Evolutionary conservation across 805 yeast genomes (phyloP), one percentile per base, ranked within the genome.

Genomic region (Aciculoconidium aculeatum): DNA sequence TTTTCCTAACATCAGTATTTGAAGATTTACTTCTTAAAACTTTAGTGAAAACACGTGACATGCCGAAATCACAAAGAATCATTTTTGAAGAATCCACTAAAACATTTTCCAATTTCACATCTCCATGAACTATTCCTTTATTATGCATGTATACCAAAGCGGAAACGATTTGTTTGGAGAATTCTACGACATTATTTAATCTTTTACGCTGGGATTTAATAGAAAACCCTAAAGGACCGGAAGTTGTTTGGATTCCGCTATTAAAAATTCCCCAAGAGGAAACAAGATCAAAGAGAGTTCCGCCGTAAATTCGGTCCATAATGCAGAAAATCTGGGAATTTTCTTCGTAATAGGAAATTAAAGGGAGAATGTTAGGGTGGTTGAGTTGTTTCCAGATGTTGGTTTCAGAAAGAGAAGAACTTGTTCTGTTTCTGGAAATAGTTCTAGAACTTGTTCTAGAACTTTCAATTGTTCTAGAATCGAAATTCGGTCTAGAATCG

Each of bases 1-100:
- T 68, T 28, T 46, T 48, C 25, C 69, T 45, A 4, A 43, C 26
- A 17, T 55, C 51, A 6, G 61, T 46, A 25, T 46, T 47, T 9
- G 61, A 54, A 12, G 65, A 58, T 31, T 50, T 53, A 16, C 63
- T 55, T 37, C 67, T 44, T 37, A 49, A 8, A 18, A 18, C 21
- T 18, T 8, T 8, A 15, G 35, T 45, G 35, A 50, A 64, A 6
- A 53, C 50, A 15, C 64, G 44, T 5, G 76, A 59, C 94, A 88
- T 84, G 4, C 97, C 97, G 59, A 88, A 88, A 55, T 88, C 97
- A 57, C 96, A 84, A 5, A 88, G 50, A 15, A 80, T 49, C 38
- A 84, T 63, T 24, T 58, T 59, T 44, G 26, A 42, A 41, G 15
- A 40, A 37, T 77, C 77, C 15, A 84, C 51, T 24, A 85, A 58